A percentile compares a stretch with the other conserved stretches of the same genome.
Evolutionary conservation across 345 rosid genomes (phyloP).

Genomic region (Zanthoxylum bungeanum): DNA sequence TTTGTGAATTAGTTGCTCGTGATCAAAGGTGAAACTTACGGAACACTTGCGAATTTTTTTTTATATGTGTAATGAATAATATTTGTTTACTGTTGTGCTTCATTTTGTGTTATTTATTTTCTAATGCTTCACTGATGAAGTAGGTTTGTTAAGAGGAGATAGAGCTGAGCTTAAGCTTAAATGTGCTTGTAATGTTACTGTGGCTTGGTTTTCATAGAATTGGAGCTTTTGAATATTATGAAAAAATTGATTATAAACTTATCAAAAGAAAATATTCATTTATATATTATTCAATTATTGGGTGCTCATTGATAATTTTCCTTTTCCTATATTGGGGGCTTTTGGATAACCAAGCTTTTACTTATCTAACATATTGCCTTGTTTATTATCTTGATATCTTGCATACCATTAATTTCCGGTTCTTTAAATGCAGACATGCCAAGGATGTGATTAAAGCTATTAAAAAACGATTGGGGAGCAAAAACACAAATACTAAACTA

Average conservation of each 20-base stretch:
- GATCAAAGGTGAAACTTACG: conserved; percentile 58
- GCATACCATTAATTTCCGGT: neutral
- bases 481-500: conserved; percentile 56
- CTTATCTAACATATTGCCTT: neutral
- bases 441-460: conserved; percentile 85
- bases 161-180: neutral
- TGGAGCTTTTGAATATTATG: no score
- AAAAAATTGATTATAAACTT: no score
- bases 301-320: neutral
- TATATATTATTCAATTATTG: neutral
- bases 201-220: neutral
- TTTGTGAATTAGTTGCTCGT: conserved; percentile 76
- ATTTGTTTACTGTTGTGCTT: neutral
- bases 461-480: conserved; percentile 81
- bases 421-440: conserved; percentile 53
- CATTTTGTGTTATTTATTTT: neutral
- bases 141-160: neutral
- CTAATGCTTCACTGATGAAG: neutral
- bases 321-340: neutral
- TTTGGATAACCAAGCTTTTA: neutral
- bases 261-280: neutral
- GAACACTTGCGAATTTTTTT: neutral
- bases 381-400: neutral
- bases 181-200: neutral
- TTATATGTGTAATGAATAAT: no score